Evolutionary conservation across 768 basidiomycete genomes (phyloP).

Genomic region (Leccinum boreale): DNA sequence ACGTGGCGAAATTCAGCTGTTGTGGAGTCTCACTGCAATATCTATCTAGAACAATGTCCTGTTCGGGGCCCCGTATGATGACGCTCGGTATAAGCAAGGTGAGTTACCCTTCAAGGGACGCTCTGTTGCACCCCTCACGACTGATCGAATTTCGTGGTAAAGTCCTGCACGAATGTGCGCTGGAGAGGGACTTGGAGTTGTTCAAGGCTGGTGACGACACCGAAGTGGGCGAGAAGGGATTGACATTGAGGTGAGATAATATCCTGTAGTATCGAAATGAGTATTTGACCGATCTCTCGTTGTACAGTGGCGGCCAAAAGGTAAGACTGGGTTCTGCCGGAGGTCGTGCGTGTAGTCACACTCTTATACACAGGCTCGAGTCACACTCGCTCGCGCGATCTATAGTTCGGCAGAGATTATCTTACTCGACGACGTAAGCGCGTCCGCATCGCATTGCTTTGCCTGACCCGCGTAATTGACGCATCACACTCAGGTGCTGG

Average conservation of each 20-base stretch:
- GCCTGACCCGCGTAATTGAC: not conserved
- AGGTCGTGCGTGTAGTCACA: not conserved
- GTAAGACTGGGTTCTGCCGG: not conserved
- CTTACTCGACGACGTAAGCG: not conserved
- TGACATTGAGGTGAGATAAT: conserved; percentile 2
- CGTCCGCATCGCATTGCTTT: not conserved
- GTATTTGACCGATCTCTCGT: not conserved
- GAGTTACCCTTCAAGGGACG: not conserved
- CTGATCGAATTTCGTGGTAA: not conserved
- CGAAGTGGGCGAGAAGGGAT: conserved; percentile 1
- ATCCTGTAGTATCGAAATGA: not conserved
- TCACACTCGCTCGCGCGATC: conserved; percentile 1
- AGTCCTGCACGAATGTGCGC: conserved; percentile 1
- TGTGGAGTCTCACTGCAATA: not conserved
- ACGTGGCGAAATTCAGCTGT: not conserved
- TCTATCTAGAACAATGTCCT: conserved; percentile 1
- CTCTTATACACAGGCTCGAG: not conserved
- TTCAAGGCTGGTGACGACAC: conserved; percentile 1
- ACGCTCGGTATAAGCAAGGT: conserved; percentile 1
- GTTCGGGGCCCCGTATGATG: not conserved
- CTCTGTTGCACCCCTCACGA: not conserved
- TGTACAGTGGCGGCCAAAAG: conserved; percentile 1
- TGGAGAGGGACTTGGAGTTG: not conserved
- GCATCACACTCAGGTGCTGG: not conserved
- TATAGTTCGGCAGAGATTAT: not conserved